phyloP scores from a whole-genome alignment of 1,284 basidiomycete species.

The Xanthoconium separans region DNA sequence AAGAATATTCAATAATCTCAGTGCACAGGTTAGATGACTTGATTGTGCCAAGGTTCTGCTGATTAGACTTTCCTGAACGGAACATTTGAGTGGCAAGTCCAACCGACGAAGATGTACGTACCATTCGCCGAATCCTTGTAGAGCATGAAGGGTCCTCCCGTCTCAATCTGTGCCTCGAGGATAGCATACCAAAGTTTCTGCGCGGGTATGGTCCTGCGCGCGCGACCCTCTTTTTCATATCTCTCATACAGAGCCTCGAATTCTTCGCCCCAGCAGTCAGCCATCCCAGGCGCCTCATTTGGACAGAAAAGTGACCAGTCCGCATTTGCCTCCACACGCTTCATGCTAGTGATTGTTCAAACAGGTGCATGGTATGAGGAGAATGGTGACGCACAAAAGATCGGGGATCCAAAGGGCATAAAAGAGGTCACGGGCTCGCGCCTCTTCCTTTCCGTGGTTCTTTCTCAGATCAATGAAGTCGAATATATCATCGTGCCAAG shows the following conservation, averaged over 20 bases:
- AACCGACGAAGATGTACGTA: slow-evolving; percentile 36
- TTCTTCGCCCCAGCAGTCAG: slow-evolving; percentile 90
- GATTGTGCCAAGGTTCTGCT: slow-evolving; percentile 98
- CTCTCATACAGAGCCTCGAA: slow-evolving; percentile 89
- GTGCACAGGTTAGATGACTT: slow-evolving; percentile 99
- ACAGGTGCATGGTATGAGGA: background rate
- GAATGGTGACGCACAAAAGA: slow-evolving; percentile 72
- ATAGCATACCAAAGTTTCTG: slow-evolving; percentile 99
- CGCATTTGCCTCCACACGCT: slow-evolving; percentile 83
- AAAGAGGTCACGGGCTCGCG: slow-evolving; percentile 95
- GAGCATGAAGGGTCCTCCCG: slow-evolving; percentile 96
- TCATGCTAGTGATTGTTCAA: slow-evolving; percentile 63
- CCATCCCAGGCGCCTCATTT: slow-evolving; percentile 89
- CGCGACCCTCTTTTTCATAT: slow-evolving; percentile 92
- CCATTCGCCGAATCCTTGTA: slow-evolving; percentile 93
- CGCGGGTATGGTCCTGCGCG: slow-evolving; percentile 85
- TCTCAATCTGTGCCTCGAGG: slow-evolving; percentile 97
- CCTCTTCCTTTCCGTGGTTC: slow-evolving; percentile 99
- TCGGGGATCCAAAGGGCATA: slow-evolving; percentile 99
- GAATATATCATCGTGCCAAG: slow-evolving; percentile 97
- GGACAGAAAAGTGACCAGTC: slow-evolving; percentile 99
- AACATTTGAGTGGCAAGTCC: slow-evolving; percentile 4
- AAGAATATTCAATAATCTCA: slow-evolving; percentile 98
- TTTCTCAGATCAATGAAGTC: slow-evolving; percentile 98
- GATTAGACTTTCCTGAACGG: slow-evolving; percentile 86